Conservation (phyloP, 805 yeast species). For the Candida pseudoglaebosa region DNA sequence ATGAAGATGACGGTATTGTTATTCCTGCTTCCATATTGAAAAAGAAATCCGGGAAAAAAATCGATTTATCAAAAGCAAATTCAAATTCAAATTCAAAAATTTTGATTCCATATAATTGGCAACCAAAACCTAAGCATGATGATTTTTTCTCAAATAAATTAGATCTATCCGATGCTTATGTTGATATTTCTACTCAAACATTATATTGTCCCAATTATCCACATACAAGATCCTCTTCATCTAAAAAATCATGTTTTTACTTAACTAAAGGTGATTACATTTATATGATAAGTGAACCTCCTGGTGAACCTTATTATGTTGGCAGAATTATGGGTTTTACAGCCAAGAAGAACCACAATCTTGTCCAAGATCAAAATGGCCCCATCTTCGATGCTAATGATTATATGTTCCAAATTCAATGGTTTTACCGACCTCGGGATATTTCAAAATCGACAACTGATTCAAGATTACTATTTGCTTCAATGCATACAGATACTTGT, state of each 20-base stretch:
- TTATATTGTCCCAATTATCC: constrained; percentile 34
- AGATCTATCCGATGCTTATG: constrained; percentile 39
- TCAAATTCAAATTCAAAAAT: constrained; percentile 6
- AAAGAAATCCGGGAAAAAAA: constrained; percentile 7
- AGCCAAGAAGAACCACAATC: constrained; percentile 9
- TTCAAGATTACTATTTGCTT: constrained; percentile 73
- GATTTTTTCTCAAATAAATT: constrained; percentile 43
- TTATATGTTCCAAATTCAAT: constrained; percentile 68
- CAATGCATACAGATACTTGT: constrained; percentile 82
- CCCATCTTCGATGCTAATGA: constrained; percentile 44
- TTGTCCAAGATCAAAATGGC: too few species aligned
- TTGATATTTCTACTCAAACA: constrained; percentile 33
- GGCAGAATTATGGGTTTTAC: constrained; percentile 78
- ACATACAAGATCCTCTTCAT: neutral
- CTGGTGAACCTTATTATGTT: constrained; percentile 90
- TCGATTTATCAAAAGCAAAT: constrained; percentile 1
- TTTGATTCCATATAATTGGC: constrained; percentile 47
- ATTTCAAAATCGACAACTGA: constrained; percentile 65
- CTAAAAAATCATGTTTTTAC: constrained; percentile 16
- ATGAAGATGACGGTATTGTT: constrained; percentile 16
- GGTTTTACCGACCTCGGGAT: constrained; percentile 90
- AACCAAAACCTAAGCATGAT: constrained; percentile 33
- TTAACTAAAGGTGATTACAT: constrained; percentile 61
- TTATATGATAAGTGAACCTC: constrained; percentile 85
- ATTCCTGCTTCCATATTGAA: neutral